Evolutionary conservation across 495 filamentous ascomycete genomes (phyloP), one percentile per base, ranked within the genome.

Genomic region (Talaromyces stipitatus): DNA sequence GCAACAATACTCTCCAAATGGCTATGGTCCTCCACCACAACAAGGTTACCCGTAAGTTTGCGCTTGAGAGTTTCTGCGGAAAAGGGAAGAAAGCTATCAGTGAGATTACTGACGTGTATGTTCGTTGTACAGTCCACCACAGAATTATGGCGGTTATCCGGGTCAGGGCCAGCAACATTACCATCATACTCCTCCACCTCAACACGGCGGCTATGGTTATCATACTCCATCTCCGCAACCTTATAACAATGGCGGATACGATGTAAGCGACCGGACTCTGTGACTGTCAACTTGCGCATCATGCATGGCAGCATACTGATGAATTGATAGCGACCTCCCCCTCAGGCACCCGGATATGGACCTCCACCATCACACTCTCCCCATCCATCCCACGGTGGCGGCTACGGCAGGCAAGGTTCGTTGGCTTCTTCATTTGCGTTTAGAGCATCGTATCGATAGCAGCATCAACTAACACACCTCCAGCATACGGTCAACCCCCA

Each of bases 131-230:
- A 76, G 68, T 43, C 72, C 67, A 46, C 64, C 65, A 54, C 66
- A 67, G 16, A 67, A 69, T 29, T 77, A 76, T 46, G 69, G 69
- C 54, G 75, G 74, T 20, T 79, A 79, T 60, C 78, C 78, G 16
- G 74, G 74, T 55, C 76, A 78, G 60, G 69, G 65, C 30, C 74
- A 76, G 55, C 74, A 72, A 52, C 75, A 76, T 48, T 70, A 75
- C 51, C 54, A 48, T 27, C 55, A 57, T n/a, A 50, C 53, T n/a
- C 41, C 59, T 41, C 64, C 64, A n/a, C 63, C 66, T 51, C 69
- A 67, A 18, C 61, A 65, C 58, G 75, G 75, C 58, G 73, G 69
- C 2, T 79, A 79, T 57, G 70, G 68, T 62, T 66, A 69, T 32
- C 72, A 74, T 38, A 72, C 71, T 12, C 63, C 76, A 5, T 70